phyloP scores from a whole-genome alignment of 306 rosid genomes.

The Cicer chorassanicum region DNA sequence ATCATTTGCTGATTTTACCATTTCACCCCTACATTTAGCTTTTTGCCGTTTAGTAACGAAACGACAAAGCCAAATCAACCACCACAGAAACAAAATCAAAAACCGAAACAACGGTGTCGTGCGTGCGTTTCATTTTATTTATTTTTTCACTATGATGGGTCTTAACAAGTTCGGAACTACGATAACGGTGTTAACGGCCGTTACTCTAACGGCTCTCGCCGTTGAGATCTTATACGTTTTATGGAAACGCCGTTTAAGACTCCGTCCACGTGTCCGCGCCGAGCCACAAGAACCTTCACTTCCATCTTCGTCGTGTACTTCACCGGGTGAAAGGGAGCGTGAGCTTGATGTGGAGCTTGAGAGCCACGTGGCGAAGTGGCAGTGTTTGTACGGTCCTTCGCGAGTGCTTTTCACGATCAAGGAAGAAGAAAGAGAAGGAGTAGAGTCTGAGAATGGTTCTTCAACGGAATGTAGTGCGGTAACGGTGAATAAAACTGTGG shows the following conservation, averaged over 20 bases:
- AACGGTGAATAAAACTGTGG: neutral
- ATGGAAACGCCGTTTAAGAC: constrained; percentile 45
- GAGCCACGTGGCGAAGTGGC: constrained; percentile 49
- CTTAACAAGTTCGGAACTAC: constrained; percentile 51
- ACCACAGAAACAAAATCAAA: constrained; percentile 26
- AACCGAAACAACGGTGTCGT: neutral
- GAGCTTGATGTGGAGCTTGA: constrained; percentile 52
- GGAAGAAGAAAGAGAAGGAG: constrained; percentile 57
- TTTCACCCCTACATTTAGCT: neutral
- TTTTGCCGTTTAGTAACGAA: neutral
- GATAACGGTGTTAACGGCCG: constrained; percentile 47
- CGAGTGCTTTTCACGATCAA: constrained; percentile 55
- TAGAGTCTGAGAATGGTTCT: constrained; percentile 47
- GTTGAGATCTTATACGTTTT: constrained; percentile 48
- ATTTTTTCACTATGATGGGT: constrained; percentile 43
- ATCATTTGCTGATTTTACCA: neutral
- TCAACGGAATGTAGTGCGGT: constrained; percentile 16
- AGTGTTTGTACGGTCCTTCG: constrained; percentile 43
- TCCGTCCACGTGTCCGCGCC: constrained; percentile 46
- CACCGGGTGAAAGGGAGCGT: neutral
- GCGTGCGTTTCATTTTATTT: neutral
- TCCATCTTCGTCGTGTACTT: constrained; percentile 28
- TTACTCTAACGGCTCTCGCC: constrained; percentile 45
- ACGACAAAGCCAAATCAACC: constrained; percentile 26
- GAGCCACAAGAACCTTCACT: constrained; percentile 50